A percentile compares a stretch with the other conserved stretches of the same genome.
Evolutionary conservation across 2,329 filamentous ascomycete species (phyloP).

Genomic region (Phialemoniopsis sp.): DNA sequence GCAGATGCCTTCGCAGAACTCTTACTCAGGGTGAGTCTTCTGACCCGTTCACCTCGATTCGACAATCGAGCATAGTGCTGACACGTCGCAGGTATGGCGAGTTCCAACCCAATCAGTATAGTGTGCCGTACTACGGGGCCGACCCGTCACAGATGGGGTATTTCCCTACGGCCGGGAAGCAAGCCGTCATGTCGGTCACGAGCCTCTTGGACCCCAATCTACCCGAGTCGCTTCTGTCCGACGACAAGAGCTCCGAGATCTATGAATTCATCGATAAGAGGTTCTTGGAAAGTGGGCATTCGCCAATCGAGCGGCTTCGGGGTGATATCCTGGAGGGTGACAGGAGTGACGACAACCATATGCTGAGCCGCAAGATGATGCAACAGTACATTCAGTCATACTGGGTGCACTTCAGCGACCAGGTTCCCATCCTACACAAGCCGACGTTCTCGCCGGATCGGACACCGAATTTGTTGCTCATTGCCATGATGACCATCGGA

Average conservation of each 20-base stretch:
- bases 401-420: conserved; percentile 86
- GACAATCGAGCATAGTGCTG: no score
- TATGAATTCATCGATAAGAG: conserved; percentile 76
- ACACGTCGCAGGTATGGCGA: conserved; percentile 56
- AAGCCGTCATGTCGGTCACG: conserved; percentile 86
- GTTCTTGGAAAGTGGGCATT: conserved; percentile 77
- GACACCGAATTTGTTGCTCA: conserved; percentile 72
- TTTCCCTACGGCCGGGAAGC: conserved; percentile 54
- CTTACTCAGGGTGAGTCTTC: no score
- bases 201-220: conserved; percentile 77
- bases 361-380: conserved; percentile 90
- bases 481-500: conserved; percentile 81
- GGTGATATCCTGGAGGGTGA: conserved; percentile 77
- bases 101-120: conserved; percentile 42
- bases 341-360: conserved; percentile 57
- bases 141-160: conserved; percentile 47
- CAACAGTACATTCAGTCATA: conserved; percentile 81
- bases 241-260: conserved; percentile 80
- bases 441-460: conserved; percentile 79
- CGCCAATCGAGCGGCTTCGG: conserved; percentile 69
- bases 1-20: conserved; percentile 43
- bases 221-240: conserved; percentile 76
- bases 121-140: conserved; percentile 42
- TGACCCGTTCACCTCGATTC: no score
- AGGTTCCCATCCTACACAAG: conserved; percentile 82